These are phyloP conservation scores for Spencermartinsiella europaea DNA, from an alignment of 805 yeast genomes.

Conservation along the genomic window DNA sequence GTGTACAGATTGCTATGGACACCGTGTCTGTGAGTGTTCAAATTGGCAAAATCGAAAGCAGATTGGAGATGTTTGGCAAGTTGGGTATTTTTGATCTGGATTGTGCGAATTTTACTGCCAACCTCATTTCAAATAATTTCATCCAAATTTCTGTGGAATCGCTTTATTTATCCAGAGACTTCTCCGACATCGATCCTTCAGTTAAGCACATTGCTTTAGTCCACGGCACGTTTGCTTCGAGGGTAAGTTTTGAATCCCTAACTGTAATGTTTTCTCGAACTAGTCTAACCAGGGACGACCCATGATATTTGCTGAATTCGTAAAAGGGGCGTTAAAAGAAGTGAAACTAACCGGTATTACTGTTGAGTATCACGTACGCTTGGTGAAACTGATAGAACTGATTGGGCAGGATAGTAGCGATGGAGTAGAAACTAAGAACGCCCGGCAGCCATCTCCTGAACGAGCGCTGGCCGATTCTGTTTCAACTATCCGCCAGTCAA, in stretches of 20 bases:
- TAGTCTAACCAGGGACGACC: constrained; percentile 32
- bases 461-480: constrained; percentile 13
- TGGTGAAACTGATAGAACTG: constrained; percentile 45
- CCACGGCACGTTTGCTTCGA: constrained; percentile 18
- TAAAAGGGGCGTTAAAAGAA: constrained; percentile 35
- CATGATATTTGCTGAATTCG: constrained; percentile 37
- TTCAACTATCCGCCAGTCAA: constrained; percentile 16
- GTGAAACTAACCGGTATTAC: constrained; percentile 44
- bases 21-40: background rate
- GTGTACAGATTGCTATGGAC: constrained; percentile 4
- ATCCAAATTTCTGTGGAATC: constrained; percentile 9
- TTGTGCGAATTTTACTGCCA: background rate
- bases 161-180: constrained; percentile 16
- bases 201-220: constrained; percentile 13
- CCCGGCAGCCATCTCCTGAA: constrained; percentile 12
- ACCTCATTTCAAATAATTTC: background rate
- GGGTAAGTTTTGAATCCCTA: constrained; percentile 1
- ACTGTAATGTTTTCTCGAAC: background rate
- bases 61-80: constrained; percentile 1
- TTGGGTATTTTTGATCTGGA: constrained; percentile 9
- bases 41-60: constrained; percentile 9
- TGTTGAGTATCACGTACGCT: constrained; percentile 54
- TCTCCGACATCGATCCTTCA: constrained; percentile 14
- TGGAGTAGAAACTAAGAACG: constrained; percentile 14
- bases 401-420: background rate